Conservation (phyloP, 2,329 filamentous ascomycete genomes). For the Esteya vermicola region DNA sequence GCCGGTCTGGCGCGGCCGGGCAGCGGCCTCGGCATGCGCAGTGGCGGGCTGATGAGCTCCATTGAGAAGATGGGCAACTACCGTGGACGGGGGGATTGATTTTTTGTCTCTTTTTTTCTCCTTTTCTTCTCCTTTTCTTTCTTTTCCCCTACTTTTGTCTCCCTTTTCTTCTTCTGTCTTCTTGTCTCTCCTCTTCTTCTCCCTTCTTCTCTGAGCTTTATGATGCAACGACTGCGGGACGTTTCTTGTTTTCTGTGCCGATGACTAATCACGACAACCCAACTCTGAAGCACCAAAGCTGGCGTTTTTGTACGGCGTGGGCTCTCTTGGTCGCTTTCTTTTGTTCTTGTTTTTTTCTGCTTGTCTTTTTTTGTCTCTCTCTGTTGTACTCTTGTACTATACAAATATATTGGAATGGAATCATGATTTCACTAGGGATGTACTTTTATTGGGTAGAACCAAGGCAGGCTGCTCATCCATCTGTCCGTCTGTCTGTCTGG, state of each 20-base stretch:
- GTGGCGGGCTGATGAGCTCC: conserved; percentile 60
- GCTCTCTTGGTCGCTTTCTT: no score
- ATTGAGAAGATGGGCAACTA: conserved; percentile 77
- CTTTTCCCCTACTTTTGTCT: background rate
- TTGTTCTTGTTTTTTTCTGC: background rate
- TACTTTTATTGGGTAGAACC: no score
- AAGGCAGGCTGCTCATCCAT: no score
- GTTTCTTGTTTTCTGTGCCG: no score
- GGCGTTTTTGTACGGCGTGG: no score
- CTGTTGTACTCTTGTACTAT: background rate
- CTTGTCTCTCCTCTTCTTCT: background rate
- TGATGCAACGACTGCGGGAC: conserved; percentile 1
- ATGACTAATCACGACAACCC: no score
- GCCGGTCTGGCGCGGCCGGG: conserved; percentile 33
- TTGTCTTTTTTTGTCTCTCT: conserved; percentile 1
- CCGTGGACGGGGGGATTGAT: conserved; percentile 23
- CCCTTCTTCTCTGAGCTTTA: background rate
- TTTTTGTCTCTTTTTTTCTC: background rate
- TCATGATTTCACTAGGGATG: no score
- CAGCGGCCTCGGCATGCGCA: conserved; percentile 35
- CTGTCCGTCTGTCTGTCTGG: background rate
- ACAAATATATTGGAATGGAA: no score
- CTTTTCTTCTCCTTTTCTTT: background rate
- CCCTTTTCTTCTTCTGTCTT: background rate
- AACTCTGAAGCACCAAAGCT: no score